Base-by-base conservation (phyloP, 345 rosid species). In the Streptanthus diversifolius region DNA sequence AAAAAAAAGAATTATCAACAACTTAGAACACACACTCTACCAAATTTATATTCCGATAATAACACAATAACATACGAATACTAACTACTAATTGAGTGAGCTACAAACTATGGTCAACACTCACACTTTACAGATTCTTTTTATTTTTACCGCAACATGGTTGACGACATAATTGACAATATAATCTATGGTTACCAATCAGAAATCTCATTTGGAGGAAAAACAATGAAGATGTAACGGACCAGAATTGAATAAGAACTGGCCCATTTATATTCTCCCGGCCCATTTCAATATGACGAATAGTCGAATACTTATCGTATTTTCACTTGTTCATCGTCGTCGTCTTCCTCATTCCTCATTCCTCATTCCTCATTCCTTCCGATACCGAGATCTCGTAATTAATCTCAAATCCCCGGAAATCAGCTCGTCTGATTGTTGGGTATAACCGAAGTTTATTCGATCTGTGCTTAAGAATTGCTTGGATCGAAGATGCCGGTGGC, bases 401-500 rank as follows among this genome's bases (percentile, higher is more conserved):
- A 19, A 24, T 19, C 30, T 74, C 61, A 51, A 45, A 27, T 44
- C 71, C 3, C 49, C 24, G 17, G 15, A 2, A 44, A 17, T 12
- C 49, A 68, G 45, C 48, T 47, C 54, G 11, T 51, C 45, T 43
- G 25, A 36, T 24, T 29, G 27, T n/a, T 3, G 21, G 11, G 4
- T n/a, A 7, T 3, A 12, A 3, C 21, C 7, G 40, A 10, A 37
- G 1, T 62, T 2, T 29, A 32, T 4, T 7, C 68, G 63, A 63
- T 58, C 37, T 56, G 55, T 43, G 63, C 3, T 13, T 41, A 43
- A 22, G 53, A 80, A 61, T 77, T 66, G 14, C 62, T 75, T 9
- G 74, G 85, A 85, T 83, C 84, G 81, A 81, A 81, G 82, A 95
- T 95, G 99, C 99, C 98, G 83, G 97, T 92, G 87, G 88, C 98